A percentile compares a stretch with the other conserved stretches of the same genome.
Evolutionary conservation across 805 yeast genomes (phyloP).

Genomic region (Kodamaea restingae): DNA sequence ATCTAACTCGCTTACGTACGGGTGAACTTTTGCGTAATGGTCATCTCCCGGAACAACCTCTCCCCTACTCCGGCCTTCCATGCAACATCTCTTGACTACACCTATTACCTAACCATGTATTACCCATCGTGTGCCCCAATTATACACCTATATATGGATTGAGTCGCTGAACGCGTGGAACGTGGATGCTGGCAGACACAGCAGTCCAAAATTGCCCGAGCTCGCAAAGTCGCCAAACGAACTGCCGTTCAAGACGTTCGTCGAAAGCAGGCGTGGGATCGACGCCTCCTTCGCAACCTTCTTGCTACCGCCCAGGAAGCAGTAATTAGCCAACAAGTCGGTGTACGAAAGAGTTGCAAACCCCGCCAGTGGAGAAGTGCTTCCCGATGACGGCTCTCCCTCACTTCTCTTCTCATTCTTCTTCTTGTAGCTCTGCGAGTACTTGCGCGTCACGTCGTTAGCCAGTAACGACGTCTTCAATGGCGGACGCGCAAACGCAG

Average conservation of each 20-base stretch:
- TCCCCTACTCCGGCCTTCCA: no score
- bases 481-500: constrained; percentile 13
- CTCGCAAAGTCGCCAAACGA: constrained; percentile 8
- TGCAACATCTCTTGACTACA: no score
- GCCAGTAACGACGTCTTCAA: constrained; percentile 18
- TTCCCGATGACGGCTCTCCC: no score
- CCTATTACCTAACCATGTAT: no score
- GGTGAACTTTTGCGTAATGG: no score
- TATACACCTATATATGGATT: constrained; percentile 23
- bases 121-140: not conserved
- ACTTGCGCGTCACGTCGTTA: constrained; percentile 17
- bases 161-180: constrained; percentile 34
- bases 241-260: constrained; percentile 3
- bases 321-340: constrained; percentile 32
- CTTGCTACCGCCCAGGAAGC: constrained; percentile 29
- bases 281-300: constrained; percentile 4
- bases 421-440: constrained; percentile 26
- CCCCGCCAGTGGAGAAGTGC: not conserved
- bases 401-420: constrained; percentile 8
- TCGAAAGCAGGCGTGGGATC: constrained; percentile 6
- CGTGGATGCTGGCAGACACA: constrained; percentile 28
- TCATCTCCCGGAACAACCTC: no score
- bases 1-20: no score
- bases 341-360: constrained; percentile 24
- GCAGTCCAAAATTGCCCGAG: constrained; percentile 9